Base-by-base conservation (phyloP, 2,329 filamentous ascomycete genomes). In the Septoria linicola region DNA sequence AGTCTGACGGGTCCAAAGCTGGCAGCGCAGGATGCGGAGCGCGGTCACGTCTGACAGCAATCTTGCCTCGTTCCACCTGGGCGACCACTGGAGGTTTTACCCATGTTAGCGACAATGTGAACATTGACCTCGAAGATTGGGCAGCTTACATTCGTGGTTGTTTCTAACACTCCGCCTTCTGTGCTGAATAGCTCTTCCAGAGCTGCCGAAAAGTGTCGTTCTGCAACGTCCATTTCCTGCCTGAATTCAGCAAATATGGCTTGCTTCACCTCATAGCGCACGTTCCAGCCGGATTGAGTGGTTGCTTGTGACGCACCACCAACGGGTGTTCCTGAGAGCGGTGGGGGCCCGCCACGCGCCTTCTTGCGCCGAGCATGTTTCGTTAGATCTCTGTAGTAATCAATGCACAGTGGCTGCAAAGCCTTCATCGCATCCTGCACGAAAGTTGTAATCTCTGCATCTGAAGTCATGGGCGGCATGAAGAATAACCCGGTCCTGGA, bases 361-460 rank as follows among this genome's bases (percentile, higher is more conserved):
- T 88, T 86, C 75, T 97, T 97, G 67, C 93, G 87, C 60, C 91
- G 83, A 8, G 87, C 80, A 74, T 96, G 92, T 53, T 95, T 91
- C n/a, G 89, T 90, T 10, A 97, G 78, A 62, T 99, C 92, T 39
- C 91, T 80, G 68, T 97, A 97, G 70, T 96, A 96, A 63, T 99
- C 93, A 39, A 92, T 75, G 16, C 88, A 83, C 16, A 84, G 76
- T 1, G 84, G 82, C 53, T 92, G 89, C 37, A 96, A 70, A 1
- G 85, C 80, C 1, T 81, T 76, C 40, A 96, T 76, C 34, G 95
- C 80, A 44, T 81, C 86, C 48, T 85, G 82, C 0, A 87, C 83
- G 58, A 92, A 89, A 6, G 83, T 81, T 54, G 83, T 80, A 17
- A 95, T 72, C 64, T 95, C 89, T 1, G 81, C 78, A 2, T 79